Percentiles rank a stretch among this genome's conserved stretches.
Evolutionary conservation across 2,329 filamentous ascomycete species (phyloP).

Genomic region (Madurella mycetomatis): DNA sequence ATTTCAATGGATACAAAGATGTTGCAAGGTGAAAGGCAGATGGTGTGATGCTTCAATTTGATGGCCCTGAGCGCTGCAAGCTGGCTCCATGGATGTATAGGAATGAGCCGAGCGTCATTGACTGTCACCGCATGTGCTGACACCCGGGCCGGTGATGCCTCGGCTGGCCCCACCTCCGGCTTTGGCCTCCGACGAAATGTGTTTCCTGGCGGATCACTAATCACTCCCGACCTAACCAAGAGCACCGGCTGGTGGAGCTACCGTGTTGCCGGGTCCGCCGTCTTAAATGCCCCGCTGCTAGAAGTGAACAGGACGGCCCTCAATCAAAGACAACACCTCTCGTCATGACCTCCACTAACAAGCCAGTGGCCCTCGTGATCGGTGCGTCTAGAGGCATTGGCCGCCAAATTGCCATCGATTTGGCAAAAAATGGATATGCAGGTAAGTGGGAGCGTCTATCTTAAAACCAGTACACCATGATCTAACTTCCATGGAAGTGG

Average conservation of each 20-base stretch:
- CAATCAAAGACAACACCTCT: neutral
- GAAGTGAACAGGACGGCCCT: neutral
- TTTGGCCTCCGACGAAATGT: neutral
- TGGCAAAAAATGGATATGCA: slow-evolving; percentile 65
- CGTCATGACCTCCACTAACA: slow-evolving; percentile 20
- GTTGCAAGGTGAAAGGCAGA: no score
- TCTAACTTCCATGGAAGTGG: slow-evolving; percentile 46
- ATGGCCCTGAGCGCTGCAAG: no score
- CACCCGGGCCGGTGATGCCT: neutral
- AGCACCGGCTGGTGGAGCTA: neutral
- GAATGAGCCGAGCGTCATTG: neutral
- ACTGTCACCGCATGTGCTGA: neutral
- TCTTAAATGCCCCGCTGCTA: neutral
- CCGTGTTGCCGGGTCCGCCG: no score
- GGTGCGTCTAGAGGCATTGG: slow-evolving; percentile 79
- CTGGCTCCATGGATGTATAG: neutral
- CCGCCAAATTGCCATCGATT: slow-evolving; percentile 71
- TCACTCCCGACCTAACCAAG: neutral
- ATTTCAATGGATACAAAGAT: slow-evolving; percentile 34
- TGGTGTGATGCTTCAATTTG: no score
- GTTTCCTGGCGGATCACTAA: neutral
- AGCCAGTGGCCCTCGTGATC: slow-evolving; percentile 64
- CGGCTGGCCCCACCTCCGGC: neutral
- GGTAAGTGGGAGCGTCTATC: slow-evolving; percentile 42
- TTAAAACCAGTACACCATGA: neutral